Base-by-base conservation (phyloP, 352 stramenopile species). In the Lagenidium sp. region DNA sequence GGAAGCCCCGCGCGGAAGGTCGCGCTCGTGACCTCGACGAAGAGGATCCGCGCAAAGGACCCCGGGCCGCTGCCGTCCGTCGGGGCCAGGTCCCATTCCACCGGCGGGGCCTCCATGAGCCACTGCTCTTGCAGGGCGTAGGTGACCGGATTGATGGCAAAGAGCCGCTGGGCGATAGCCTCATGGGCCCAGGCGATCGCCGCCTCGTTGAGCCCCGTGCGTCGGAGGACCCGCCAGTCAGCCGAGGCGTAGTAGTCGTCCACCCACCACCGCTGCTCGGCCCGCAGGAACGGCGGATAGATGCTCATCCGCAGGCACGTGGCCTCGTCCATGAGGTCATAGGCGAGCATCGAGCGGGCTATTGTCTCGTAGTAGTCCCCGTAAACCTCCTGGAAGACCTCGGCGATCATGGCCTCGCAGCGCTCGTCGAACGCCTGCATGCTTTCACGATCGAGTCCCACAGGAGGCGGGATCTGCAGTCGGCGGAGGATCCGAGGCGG, bases 81-180 rank as follows among this genome's bases (percentile, higher is more conserved):
- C 6, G 74, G 56, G 3, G 65, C 56, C 29, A 93, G 64, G 28
- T 90, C 78, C 77, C 77, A 88, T 49, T 94, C 78, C 0, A 57
- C 34, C 11, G 77, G 75, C 6, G 76, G 75, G 1, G 67, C 64
- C 38, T 94, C 81, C 41, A 74, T 52, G 18, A 90, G 47, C 86
- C 86, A 96, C 20, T 96, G 77, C 35, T 93, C 68, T 31, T 97
- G 82, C 0, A 97, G 62, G 11, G 89, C 81, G 36, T 82, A 79
- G 16, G 91, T 84, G 16, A 96, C 75, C 0, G 74, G 69, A 34
- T 96, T 87, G 20, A 80, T 75, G 24, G 69, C 66, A 49, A 72
- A 93, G 36, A 87, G 57, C 19, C 47, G 63, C 40, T 84, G 65
- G 20, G 74, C 66, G 0, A 82, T 57, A 29, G 60, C 47, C 19